Base-by-base conservation (phyloP, 2,329 filamentous ascomycete genomes). In the Diaporthe vexans region DNA sequence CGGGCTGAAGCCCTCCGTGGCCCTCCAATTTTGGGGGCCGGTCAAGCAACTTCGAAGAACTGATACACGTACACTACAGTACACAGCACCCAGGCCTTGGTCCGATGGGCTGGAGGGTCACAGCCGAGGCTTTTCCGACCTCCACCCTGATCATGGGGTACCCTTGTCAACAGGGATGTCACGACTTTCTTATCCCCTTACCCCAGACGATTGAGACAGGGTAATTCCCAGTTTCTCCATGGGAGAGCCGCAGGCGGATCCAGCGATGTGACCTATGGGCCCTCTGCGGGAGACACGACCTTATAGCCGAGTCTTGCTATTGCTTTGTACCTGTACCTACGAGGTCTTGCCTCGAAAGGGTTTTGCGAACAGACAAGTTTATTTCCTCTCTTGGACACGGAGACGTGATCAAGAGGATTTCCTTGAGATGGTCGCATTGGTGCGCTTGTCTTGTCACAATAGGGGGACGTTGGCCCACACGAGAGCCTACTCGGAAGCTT, bases 1-100 rank as follows among this genome's bases (percentile, higher is more conserved):
- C 69, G 69, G 69, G 40, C 33, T 71, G 29, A 52, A 52, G 56
- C 48, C 69, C 56, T 71, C 69, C 56, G 69, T 52, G 43, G 56
- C 56, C 69, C 69, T 59, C 46, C 56, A 40, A 71, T 61, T 61
- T 40, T 57, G 54, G 43, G 26, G n/a, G 29, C 29, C n/a, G 40
- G 56, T 58, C 69, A 52, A 57, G 48, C 35, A 10, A 17, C 21
- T 19, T 19, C 10, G 46, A 51, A 52, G 37, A 61, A 43, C 52
- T 56, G 29, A 59, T 21, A 48, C 35, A 59, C 13, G 37, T 15
- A 37, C 35, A 59, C 1, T 19, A 13, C 29, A 26, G 37, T 15
- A 26, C 24, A 59, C 4, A 26, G 21, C 29, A 52, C 29, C 63
- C 10, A 40, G 40, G 63, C 46, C 63, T 40, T 67, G 63, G 46